phyloP scores from a whole-genome alignment of 805 yeast species.

The Grigorovia transvaalensis region DNA sequence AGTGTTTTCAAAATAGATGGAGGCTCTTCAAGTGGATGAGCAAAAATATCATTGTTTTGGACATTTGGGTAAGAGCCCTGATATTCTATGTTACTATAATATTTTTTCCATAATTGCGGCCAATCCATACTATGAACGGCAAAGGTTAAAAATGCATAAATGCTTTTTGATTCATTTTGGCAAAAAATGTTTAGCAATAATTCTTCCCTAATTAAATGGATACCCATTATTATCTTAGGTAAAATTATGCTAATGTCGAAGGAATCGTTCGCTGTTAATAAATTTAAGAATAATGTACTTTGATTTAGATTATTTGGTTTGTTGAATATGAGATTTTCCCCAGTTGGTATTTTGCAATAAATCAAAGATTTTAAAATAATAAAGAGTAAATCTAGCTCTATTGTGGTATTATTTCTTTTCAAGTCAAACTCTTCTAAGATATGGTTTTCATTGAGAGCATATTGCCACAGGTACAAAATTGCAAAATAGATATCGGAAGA shows the following conservation, averaged over 20 bases:
- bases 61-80: too few relatives aligned
- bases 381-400: conserved; percentile 4
- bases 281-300: conserved; percentile 10
- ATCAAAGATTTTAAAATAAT: conserved; percentile 1
- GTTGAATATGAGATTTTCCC: neutral
- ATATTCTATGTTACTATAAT: conserved; percentile 31
- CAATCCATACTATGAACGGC: conserved; percentile 62
- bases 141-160: conserved; percentile 51
- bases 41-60: conserved; percentile 5
- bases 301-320: neutral
- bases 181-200: conserved; percentile 44
- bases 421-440: neutral
- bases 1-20: conserved; percentile 35
- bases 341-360: neutral
- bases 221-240: conserved; percentile 52
- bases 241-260: conserved; percentile 12
- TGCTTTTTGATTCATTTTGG: conserved; percentile 24
- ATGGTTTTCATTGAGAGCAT: conserved; percentile 3
- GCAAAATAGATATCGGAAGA: conserved; percentile 8
- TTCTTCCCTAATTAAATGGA: conserved; percentile 77
- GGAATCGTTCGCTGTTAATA: neutral
- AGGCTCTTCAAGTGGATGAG: conserved; percentile 27
- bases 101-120: conserved; percentile 53
- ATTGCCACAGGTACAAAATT: conserved; percentile 19
- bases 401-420: neutral